These are phyloP conservation scores for Rhytidhysteron rufulum DNA, from an alignment of 2,329 filamentous ascomycete genomes.

Conservation along the genomic window DNA sequence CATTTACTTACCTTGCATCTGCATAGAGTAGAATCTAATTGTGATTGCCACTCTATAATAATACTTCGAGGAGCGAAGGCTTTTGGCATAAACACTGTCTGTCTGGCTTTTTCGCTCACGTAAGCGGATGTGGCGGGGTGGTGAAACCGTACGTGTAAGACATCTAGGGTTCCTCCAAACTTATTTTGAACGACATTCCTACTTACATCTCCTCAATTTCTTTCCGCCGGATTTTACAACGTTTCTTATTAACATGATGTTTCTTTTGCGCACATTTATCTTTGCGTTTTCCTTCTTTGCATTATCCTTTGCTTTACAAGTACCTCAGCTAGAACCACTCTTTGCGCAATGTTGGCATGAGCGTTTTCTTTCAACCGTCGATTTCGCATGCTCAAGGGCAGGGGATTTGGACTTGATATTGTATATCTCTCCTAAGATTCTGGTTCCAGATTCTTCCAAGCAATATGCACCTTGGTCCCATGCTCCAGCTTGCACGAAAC, in stretches of 20 bases:
- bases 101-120: background rate
- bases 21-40: no score
- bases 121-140: background rate
- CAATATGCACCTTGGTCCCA: slow-evolving; percentile 20
- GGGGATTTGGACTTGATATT: background rate
- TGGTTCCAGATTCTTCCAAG: background rate
- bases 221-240: background rate
- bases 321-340: background rate
- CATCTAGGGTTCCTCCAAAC: background rate
- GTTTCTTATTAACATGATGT: background rate
- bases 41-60: no score
- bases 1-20: no score
- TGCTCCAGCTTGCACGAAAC: slow-evolving; percentile 21
- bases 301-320: background rate
- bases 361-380: background rate
- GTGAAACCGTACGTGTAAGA: background rate
- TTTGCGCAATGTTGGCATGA: background rate
- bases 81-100: no score
- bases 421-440: background rate
- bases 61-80: no score
- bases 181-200: background rate
- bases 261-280: background rate
- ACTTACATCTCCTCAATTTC: background rate
- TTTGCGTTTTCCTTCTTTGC: background rate
- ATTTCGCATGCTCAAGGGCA: background rate